These are phyloP conservation scores for Kandelia obovata DNA, from an alignment of 345 rosid species.

Conservation along the genomic window DNA sequence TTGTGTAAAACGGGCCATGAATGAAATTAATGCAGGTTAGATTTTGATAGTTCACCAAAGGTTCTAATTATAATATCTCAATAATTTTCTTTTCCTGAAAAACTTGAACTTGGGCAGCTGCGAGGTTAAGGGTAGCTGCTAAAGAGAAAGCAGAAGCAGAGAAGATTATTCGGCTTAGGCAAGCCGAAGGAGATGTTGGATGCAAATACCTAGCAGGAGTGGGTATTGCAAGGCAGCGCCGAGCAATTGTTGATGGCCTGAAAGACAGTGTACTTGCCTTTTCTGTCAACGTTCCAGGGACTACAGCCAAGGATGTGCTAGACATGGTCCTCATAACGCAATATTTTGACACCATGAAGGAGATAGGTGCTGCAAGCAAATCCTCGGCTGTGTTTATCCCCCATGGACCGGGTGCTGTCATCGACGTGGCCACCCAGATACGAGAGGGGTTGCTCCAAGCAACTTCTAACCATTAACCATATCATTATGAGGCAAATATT, in stretches of 20 bases:
- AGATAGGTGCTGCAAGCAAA: slow-evolving; percentile 20
- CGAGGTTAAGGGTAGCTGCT: slow-evolving; percentile 22
- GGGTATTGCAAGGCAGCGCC: slow-evolving; percentile 24
- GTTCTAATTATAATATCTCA: background rate
- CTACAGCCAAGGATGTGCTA: slow-evolving; percentile 21
- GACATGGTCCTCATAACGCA: slow-evolving; percentile 29
- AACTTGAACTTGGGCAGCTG: slow-evolving; percentile 8
- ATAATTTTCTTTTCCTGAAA: background rate
- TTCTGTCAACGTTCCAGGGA: slow-evolving; percentile 24
- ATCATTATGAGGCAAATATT: background rate
- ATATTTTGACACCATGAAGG: slow-evolving; percentile 27
- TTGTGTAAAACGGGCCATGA: slow-evolving; percentile 19
- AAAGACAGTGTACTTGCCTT: slow-evolving; percentile 27
- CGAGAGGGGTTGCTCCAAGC: slow-evolving; percentile 21
- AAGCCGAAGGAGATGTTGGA: slow-evolving; percentile 25
- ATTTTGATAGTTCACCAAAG: background rate
- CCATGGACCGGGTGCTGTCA: slow-evolving; percentile 20
- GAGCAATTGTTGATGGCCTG: slow-evolving; percentile 26
- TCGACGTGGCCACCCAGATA: slow-evolving; percentile 19
- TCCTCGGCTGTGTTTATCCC: slow-evolving; percentile 20
- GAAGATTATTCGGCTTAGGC: slow-evolving; percentile 19
- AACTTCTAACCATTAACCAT: background rate
- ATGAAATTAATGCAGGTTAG: slow-evolving; percentile 21
- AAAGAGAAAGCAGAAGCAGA: slow-evolving; percentile 26
- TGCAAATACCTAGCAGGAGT: slow-evolving; percentile 19